A percentile compares a stretch with the other conserved stretches of the same genome.
Conservation (phyloP, 2,329 filamentous ascomycete genomes). For the Epichloe festucae region DNA sequence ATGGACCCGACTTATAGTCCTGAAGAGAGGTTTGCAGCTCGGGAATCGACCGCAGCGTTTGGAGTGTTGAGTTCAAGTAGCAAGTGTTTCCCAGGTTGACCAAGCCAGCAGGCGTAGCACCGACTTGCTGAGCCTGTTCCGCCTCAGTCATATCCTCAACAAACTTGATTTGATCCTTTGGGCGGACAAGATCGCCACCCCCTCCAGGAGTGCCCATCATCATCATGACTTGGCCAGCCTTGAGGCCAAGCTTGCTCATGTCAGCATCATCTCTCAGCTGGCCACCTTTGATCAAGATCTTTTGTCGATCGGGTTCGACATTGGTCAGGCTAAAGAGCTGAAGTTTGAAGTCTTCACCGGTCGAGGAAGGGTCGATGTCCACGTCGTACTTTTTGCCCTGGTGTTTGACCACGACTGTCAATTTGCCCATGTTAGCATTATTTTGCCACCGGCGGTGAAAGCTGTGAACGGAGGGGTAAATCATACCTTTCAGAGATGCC, state of each 20-base stretch:
- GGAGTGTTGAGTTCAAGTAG: constrained; percentile 96
- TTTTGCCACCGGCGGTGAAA: background rate
- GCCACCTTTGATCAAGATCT: constrained; percentile 86
- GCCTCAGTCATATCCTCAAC: constrained; percentile 96
- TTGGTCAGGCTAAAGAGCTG: constrained; percentile 92
- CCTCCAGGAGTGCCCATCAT: constrained; percentile 87
- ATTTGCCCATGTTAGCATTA: constrained; percentile 9
- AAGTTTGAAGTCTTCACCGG: constrained; percentile 87
- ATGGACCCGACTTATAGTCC: constrained; percentile 33
- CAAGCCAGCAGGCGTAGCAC: constrained; percentile 76
- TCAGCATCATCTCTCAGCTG: constrained; percentile 93
- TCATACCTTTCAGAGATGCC: constrained; percentile 42
- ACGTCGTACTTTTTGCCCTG: constrained; percentile 91
- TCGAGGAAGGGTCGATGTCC: constrained; percentile 73
- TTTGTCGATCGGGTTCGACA: constrained; percentile 92
- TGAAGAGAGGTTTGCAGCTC: constrained; percentile 73
- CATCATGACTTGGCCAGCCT: constrained; percentile 78
- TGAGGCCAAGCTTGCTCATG: constrained; percentile 71
- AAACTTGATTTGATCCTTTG: constrained; percentile 75
- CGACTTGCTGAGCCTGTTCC: constrained; percentile 69
- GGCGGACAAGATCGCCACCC: constrained; percentile 49
- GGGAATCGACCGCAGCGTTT: constrained; percentile 75
- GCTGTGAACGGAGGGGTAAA: constrained; percentile 5
- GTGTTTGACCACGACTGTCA: constrained; percentile 72
- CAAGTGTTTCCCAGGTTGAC: constrained; percentile 95